These are phyloP conservation scores for Metschnikowia arizonensis DNA, from an alignment of 805 yeast genomes.

Conservation along the genomic window DNA sequence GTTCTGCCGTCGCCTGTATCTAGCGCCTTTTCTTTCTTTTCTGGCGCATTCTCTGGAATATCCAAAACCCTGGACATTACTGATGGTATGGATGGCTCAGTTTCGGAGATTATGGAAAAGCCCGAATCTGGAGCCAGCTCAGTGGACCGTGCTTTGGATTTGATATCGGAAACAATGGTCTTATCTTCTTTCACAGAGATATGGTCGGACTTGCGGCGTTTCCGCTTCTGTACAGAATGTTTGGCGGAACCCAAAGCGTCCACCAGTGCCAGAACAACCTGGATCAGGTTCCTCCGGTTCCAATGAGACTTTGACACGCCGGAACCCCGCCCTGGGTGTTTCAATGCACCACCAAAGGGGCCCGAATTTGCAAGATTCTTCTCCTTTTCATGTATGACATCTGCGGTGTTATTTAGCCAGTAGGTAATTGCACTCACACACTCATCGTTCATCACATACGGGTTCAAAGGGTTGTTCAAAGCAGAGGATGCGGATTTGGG, in stretches of 20 bases:
- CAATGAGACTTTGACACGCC: conserved; percentile 20
- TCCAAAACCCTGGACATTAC: not conserved
- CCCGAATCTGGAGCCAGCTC: conserved; percentile 2
- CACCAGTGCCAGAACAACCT: conserved; percentile 8
- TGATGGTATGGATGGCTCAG: not conserved
- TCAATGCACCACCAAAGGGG: not conserved
- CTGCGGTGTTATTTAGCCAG: conserved; percentile 26
- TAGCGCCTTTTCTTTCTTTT: not conserved
- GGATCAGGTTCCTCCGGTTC: conserved; percentile 16
- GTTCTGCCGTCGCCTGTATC: not conserved
- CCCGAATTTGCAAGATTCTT: conserved; percentile 3
- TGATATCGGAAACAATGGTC: conserved; percentile 4
- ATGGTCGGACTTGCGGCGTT: conserved; percentile 12
- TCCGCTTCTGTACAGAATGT: conserved; percentile 10
- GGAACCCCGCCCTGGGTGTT: conserved; percentile 28
- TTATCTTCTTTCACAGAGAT: conserved; percentile 1
- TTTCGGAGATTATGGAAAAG: conserved; percentile 2
- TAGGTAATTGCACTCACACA: conserved; percentile 36
- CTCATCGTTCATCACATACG: conserved; percentile 34
- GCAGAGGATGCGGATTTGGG: conserved; percentile 2
- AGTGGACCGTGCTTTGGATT: not conserved
- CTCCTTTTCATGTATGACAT: conserved; percentile 17
- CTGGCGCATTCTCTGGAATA: not conserved
- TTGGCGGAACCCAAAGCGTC: conserved; percentile 1
- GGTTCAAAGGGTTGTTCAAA: conserved; percentile 11